phyloP scores from a whole-genome alignment of 768 basidiomycete species.

The Lactarius tabidus region DNA sequence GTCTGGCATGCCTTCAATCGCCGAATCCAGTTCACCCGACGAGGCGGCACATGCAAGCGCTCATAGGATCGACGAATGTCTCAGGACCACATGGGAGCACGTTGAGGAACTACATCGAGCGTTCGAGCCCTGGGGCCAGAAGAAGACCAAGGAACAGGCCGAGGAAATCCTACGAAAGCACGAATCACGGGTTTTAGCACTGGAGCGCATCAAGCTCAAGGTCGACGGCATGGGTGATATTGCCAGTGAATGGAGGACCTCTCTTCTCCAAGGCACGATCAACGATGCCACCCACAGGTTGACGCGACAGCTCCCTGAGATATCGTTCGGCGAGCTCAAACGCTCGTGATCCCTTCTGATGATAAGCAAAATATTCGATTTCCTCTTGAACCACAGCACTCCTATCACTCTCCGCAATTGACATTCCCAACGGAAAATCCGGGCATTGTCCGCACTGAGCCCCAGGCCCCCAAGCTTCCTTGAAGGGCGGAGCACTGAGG shows the following conservation, averaged over 20 bases:
- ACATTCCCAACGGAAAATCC: too few relatives aligned
- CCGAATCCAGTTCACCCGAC: not conserved
- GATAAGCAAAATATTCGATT: not conserved
- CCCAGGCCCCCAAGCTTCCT: too few relatives aligned
- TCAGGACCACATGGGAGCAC: not conserved
- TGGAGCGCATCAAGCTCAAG: not conserved
- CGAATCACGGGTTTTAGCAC: not conserved
- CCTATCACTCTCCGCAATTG: not conserved
- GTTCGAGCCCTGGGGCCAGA: not conserved
- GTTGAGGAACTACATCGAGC: constrained; percentile 1
- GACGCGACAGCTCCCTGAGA: constrained; percentile 5
- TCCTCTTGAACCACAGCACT: not conserved
- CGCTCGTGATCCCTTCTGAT: not conserved
- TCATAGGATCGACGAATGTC: not conserved
- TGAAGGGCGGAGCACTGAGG: too few relatives aligned
- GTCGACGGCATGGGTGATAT: not conserved
- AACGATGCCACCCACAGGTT: not conserved
- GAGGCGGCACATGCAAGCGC: not conserved
- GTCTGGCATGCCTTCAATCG: not conserved
- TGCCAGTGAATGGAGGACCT: not conserved
- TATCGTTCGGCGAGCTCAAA: not conserved
- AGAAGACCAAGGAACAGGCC: not conserved
- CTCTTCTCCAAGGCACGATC: not conserved
- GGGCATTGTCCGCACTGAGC: too few relatives aligned
- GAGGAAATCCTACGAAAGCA: not conserved